Evolutionary conservation across 352 stramenopile species (phyloP).

Genomic region (Globisporangium cystogenes): DNA sequence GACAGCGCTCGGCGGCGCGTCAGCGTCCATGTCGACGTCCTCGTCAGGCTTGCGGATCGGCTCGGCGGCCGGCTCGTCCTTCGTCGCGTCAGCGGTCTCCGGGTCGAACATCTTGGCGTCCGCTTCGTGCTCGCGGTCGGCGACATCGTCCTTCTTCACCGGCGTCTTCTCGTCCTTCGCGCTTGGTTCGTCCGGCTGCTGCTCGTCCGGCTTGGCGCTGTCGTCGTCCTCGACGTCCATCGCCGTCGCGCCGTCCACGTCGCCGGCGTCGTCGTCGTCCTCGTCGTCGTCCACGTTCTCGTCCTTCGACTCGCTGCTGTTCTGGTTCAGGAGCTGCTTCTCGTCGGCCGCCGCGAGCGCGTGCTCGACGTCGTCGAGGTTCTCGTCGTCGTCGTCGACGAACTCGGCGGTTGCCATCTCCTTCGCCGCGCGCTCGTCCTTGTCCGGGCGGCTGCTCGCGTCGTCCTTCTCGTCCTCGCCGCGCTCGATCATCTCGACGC

Average conservation of each 20-base stretch:
- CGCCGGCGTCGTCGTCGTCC: conserved; percentile 24
- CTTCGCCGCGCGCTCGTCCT: conserved; percentile 15
- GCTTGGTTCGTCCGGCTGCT: conserved; percentile 15
- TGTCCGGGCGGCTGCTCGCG: conserved; percentile 27
- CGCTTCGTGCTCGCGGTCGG: conserved; percentile 15
- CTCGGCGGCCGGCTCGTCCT: conserved; percentile 23
- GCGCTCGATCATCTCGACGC: conserved; percentile 87
- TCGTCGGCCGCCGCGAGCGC: conserved; percentile 63
- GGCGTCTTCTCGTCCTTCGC: conserved; percentile 20
- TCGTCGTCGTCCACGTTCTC: conserved; percentile 47
- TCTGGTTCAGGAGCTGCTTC: conserved; percentile 61
- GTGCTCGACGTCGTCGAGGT: conserved; percentile 60
- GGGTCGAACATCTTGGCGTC: conserved; percentile 16
- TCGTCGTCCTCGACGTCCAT: conserved; percentile 61
- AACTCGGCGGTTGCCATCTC: conserved; percentile 61
- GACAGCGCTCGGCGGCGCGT: conserved; percentile 25
- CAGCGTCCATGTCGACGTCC: conserved; percentile 28
- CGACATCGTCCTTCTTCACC: conserved; percentile 19
- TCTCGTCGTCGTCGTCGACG: conserved; percentile 55
- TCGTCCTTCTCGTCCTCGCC: conserved; percentile 33
- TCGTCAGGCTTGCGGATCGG: conserved; percentile 16
- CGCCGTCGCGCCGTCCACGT: conserved; percentile 32
- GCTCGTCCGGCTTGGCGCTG: conserved; percentile 22
- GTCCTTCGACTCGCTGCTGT: conserved; percentile 39
- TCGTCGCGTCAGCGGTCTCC: conserved; percentile 14